Evolutionary conservation across 2,329 filamentous ascomycete species (phyloP), one percentile per base, ranked within the genome.

Genomic region (Fonsecaea erecta): DNA sequence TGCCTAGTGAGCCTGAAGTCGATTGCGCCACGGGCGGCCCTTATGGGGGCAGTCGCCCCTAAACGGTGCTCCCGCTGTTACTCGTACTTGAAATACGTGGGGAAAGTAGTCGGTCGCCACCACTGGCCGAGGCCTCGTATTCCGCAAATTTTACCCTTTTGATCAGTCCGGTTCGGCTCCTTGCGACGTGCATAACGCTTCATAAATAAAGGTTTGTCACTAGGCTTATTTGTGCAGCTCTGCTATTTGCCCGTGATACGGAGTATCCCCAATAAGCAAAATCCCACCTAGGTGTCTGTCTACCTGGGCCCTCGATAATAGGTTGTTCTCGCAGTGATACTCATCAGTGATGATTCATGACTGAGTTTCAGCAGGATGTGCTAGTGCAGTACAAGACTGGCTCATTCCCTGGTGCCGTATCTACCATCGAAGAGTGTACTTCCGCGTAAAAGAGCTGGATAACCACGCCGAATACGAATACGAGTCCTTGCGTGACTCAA

Each of bases 61-160:
- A 40, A 26, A 24, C 12, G 53, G 53, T 18, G 32, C 53, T 21
- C 18, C 2, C 16, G 32, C 18, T n/a, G 24, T 37, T 34, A 5
- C 16, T 37, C 53, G 30, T 55, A 30, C 24, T 55, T 55, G 3
- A 21, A 34, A 53, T 8, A 53, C 16, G 26, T 21, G 52, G 52
- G 26, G 52, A 12, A 21, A 3, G 5, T 32, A 30, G 28, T 30
- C 28, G 52, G 7, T 53, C 34, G 14, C 51, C 18, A 30, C 30
- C 1, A n/a, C 5, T 53, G 12, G 6, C 7, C 28, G 12, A 21
- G 34, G 51, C 14, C 24, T 53, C 30, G 52, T 53, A 34, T 34
- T 58, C 40, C 35, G 55, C 55, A 16, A 48, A 30, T 46, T 26
- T 46, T 58, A 48, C 55, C 37, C 9, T 5, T 16, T 56, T 56